Conservation (phyloP, 2,329 filamentous ascomycete species). For the Mollisia scopiformis region DNA sequence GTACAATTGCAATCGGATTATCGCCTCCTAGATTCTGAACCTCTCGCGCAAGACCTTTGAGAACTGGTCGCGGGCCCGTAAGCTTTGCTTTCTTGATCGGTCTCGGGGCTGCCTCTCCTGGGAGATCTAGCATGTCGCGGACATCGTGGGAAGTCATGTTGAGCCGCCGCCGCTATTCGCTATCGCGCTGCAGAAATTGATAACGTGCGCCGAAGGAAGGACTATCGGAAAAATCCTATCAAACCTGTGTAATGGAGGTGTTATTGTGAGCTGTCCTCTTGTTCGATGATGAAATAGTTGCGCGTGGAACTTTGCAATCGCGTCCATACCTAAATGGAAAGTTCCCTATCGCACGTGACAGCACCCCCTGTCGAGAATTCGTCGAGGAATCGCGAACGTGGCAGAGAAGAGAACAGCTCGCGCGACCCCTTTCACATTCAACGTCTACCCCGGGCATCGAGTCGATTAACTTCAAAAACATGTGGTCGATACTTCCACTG, state of each 20-base stretch:
- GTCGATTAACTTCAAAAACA: slow-evolving; percentile 36
- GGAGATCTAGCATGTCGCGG: slow-evolving; percentile 85
- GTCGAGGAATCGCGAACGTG: slow-evolving; percentile 18
- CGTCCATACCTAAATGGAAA: no score
- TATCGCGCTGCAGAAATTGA: no score
- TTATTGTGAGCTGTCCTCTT: no score
- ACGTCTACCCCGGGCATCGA: background rate
- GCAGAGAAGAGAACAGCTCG: slow-evolving; percentile 10
- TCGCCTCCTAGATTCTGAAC: slow-evolving; percentile 68
- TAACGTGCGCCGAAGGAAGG: no score
- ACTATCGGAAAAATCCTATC: no score
- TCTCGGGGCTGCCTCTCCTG: slow-evolving; percentile 59
- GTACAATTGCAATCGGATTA: slow-evolving; percentile 69
- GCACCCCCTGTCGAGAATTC: background rate
- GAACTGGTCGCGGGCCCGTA: slow-evolving; percentile 55
- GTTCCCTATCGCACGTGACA: slow-evolving; percentile 22
- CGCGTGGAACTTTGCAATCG: slow-evolving; percentile 7
- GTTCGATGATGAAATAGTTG: background rate
- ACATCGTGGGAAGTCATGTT: slow-evolving; percentile 78
- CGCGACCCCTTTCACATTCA: slow-evolving; percentile 8
- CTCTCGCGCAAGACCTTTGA: slow-evolving; percentile 67
- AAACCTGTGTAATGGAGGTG: no score
- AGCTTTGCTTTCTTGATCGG: slow-evolving; percentile 77
- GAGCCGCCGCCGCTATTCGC: background rate
- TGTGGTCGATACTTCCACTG: slow-evolving; percentile 66